Evolutionary conservation across 306 rosid genomes (phyloP).

Genomic region (Cucumis sativus): Cucumber_9930_V3 NC_026660.2:26230501-26231000

Average conservation of each 20-base stretch:
- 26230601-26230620: slow-evolving; percentile 75
- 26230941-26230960: background rate
- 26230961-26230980: background rate
- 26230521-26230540: slow-evolving; percentile 67
- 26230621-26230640: slow-evolving; percentile 85
- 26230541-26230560: slow-evolving; percentile 74
- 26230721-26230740: background rate
- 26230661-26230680: slow-evolving; percentile 83
- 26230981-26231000: background rate
- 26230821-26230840: background rate
- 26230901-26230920: background rate
- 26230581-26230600: slow-evolving; percentile 70
- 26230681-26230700: slow-evolving; percentile 53
- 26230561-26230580: slow-evolving; percentile 80
- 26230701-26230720: slow-evolving; percentile 40
- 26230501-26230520: slow-evolving; percentile 56
- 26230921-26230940: background rate
- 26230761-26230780: background rate
- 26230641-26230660: slow-evolving; percentile 70
- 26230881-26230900: background rate
- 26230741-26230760: background rate
- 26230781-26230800: background rate
- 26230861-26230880: background rate
- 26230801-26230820: background rate
- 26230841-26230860: background rate